These are phyloP conservation scores for Botryotinia convoluta DNA, from an alignment of 2,329 filamentous ascomycete genomes.

Conservation along the genomic window DNA sequence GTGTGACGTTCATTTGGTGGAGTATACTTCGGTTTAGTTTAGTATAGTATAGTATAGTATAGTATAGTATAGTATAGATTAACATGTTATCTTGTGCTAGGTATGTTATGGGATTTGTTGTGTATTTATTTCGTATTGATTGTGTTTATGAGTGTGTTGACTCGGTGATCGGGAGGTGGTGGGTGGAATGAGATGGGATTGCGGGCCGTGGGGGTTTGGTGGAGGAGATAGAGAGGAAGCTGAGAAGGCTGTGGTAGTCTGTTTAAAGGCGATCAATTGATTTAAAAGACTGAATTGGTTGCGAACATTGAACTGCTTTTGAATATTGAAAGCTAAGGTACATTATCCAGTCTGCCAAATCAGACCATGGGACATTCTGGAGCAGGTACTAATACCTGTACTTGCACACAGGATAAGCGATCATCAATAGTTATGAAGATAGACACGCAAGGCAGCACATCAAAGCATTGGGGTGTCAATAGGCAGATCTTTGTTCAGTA, in stretches of 20 bases:
- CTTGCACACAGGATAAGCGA: neutral
- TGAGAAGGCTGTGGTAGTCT: neutral
- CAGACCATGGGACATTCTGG: neutral
- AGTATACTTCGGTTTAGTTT: neutral
- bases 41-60: neutral
- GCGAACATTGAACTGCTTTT: neutral
- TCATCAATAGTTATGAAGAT: neutral
- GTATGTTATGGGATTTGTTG: neutral
- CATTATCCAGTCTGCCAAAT: neutral
- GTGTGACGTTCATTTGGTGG: neutral
- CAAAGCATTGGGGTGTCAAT: neutral
- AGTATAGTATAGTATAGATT: too few species aligned
- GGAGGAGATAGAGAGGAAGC: neutral
- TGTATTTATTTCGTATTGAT: neutral
- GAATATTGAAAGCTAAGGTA: neutral
- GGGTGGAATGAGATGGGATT: neutral
- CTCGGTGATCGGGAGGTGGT: neutral
- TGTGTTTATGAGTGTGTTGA: neutral
- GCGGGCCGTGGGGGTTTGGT: neutral
- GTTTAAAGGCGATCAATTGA: neutral
- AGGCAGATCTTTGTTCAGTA: neutral
- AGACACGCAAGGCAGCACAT: neutral
- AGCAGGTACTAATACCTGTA: neutral
- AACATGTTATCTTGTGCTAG: too few species aligned
- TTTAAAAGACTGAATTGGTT: neutral